These are phyloP conservation scores for Guadua angustifolia DNA, from an alignment of 176 grass and related monocot genomes.

Conservation along the genomic window DNA sequence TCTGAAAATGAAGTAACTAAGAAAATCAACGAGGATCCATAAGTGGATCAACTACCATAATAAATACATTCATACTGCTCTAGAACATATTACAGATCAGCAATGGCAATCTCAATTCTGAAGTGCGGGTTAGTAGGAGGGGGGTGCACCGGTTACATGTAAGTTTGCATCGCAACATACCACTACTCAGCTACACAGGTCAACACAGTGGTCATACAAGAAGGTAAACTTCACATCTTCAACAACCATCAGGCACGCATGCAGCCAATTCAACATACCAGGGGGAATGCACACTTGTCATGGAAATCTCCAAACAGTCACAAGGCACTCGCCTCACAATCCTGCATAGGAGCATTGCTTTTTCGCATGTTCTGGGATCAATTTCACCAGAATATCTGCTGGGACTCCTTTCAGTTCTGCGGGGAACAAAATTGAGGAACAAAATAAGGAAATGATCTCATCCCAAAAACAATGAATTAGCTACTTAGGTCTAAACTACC, in stretches of 20 bases:
- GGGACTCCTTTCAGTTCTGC: constrained; percentile 90
- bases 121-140: constrained; percentile 43
- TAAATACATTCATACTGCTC: constrained; percentile 71
- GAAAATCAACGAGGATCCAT: constrained; percentile 43
- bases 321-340: constrained; percentile 38
- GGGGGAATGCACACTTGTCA: constrained; percentile 20
- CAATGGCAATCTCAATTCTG: constrained; percentile 45
- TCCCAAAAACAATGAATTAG: background rate
- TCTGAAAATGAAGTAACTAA: background rate
- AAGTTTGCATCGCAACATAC: constrained; percentile 34
- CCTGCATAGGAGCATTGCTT: constrained; percentile 75
- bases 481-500: background rate
- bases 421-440: background rate
- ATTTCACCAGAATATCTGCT: constrained; percentile 55
- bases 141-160: constrained; percentile 46
- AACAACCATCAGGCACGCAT: background rate
- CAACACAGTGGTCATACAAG: constrained; percentile 39
- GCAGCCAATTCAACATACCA: constrained; percentile 31
- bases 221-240: constrained; percentile 46
- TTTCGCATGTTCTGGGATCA: constrained; percentile 91
- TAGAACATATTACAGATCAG: constrained; percentile 63
- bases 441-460: background rate
- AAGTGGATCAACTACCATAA: constrained; percentile 48
- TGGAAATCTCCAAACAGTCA: background rate
- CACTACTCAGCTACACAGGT: constrained; percentile 60